Evolutionary conservation across 352 stramenopile species (phyloP), one percentile per base, ranked within the genome.

Genomic region (Phytophthora rubi): DNA sequence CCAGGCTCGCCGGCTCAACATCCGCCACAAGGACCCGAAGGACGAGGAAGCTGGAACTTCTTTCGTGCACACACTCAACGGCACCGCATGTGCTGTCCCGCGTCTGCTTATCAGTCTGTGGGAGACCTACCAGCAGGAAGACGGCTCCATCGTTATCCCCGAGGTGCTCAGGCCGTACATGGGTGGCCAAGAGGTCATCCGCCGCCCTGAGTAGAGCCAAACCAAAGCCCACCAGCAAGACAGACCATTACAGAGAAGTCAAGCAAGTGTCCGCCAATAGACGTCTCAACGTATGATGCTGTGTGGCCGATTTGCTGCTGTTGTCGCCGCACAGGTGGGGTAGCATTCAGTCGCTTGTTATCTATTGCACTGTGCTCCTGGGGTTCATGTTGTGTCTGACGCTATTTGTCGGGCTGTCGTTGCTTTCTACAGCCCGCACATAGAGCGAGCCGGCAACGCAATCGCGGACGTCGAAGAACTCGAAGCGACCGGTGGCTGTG

Each of bases 31-130:
- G 58, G 69, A 85, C 18, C 61, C 59, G 35, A 86, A 90, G 53
- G 81, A 88, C 16, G 73, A 91, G 39, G 53, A 72, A 15, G 37
- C 54, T 32, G 58, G 53, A 44, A 88, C 83, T 13, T 76, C 84
- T 54, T 97, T 96, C 59, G 89, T 94, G 52, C 90, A 97, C 78
- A 97, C 90, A 13, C 76, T 97, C 18, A 97, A 97, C 60, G 90
- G 86, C 48, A 97, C 91, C 16, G 90, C 88, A 2, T 88, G 88
- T 60, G 91, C 91, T 1, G 78, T 96, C 6, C 89, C 90, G 30
- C 85, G 90, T 0, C 70, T 97, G 51, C 71, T 97, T n/a, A 91
- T 96, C 62, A 89, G 82, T 65, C 67, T 97, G 55, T 80, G 95
- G 37, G 90, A 97, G 61, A 96, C 82, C 18, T 89, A 94, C 63